These are phyloP conservation scores for Polyplosphaeria fusca DNA, from an alignment of 495 filamentous ascomycete genomes.

Conservation along the genomic window DNA sequence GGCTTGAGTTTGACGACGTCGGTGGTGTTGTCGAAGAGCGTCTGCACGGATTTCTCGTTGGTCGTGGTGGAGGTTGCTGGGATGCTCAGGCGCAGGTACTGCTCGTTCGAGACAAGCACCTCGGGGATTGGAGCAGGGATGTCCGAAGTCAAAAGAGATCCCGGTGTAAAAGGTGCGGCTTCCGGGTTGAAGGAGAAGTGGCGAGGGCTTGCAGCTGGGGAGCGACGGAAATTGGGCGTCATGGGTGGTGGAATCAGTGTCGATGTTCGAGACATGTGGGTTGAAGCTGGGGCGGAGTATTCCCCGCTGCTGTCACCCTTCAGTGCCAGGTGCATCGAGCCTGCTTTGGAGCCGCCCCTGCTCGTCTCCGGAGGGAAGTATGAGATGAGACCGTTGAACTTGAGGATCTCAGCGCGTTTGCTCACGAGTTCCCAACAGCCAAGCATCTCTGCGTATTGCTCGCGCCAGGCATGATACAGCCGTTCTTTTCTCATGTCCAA, in stretches of 20 bases:
- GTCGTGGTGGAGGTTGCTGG: neutral
- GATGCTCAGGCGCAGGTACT: constrained; percentile 22
- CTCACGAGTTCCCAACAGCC: constrained; percentile 77
- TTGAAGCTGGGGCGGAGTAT: neutral
- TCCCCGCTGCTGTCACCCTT: neutral
- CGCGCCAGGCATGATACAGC: constrained; percentile 68
- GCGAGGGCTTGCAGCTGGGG: constrained; percentile 2
- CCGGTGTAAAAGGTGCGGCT: constrained; percentile 25
- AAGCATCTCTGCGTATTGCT: constrained; percentile 76
- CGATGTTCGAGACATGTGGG: constrained; percentile 12
- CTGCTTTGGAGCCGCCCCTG: constrained; percentile 2
- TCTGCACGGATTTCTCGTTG: neutral
- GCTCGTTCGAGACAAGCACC: constrained; percentile 8
- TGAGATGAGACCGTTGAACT: constrained; percentile 62
- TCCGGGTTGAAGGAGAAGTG: constrained; percentile 33
- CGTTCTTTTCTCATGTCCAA: constrained; percentile 60
- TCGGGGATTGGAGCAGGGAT: constrained; percentile 4
- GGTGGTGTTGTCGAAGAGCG: neutral
- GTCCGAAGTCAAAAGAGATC: neutral
- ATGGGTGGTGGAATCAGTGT: constrained; percentile 3
- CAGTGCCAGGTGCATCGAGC: constrained; percentile 10
- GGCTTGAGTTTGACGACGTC: neutral
- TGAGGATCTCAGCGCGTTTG: constrained; percentile 74
- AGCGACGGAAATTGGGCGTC: neutral
- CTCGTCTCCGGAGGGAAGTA: constrained; percentile 29